Percentiles rank a stretch among this genome's conserved stretches.
phyloP scores from a whole-genome alignment of 441 rosid species.

The Gossypium armourianum region DNA sequence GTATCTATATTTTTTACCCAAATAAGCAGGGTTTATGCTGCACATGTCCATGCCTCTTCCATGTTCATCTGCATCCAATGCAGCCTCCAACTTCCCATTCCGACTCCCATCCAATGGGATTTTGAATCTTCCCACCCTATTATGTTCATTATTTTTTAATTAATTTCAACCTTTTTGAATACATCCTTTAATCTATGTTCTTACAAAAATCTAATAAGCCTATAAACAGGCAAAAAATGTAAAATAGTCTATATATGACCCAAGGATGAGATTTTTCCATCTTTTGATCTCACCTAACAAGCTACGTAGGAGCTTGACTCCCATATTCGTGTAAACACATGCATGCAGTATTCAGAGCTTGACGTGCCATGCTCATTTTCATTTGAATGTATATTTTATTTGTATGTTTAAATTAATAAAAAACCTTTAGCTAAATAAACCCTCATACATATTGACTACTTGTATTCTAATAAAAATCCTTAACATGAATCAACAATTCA shows the following conservation, averaged over 20 bases:
- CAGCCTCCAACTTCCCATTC: conserved; percentile 57
- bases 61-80: conserved; percentile 73
- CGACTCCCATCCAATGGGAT: conserved; percentile 81
- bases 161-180: not conserved
- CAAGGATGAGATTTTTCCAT: conserved; percentile 1
- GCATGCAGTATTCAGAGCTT: conserved; percentile 7
- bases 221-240: too few species aligned
- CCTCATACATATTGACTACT: too few species aligned
- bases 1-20: conserved; percentile 65
- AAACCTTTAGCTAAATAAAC: too few species aligned
- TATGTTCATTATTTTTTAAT: not conserved
- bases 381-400: not conserved
- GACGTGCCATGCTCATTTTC: not conserved
- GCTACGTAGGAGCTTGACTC: not conserved
- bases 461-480: too few species aligned
- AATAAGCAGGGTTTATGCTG: conserved; percentile 61
- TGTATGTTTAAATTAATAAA: not conserved
- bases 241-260: not conserved
- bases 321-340: not conserved
- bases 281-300: not conserved
- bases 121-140: conserved; percentile 72
- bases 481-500: too few species aligned
- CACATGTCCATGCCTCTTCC: conserved; percentile 97
- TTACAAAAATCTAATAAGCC: not conserved
- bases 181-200: too few species aligned